Percentiles rank a stretch among this genome's conserved stretches.
Evolutionary conservation across 2,329 filamentous ascomycete species (phyloP).

Genomic region (Phaeosphaeriaceae sp.): DNA sequence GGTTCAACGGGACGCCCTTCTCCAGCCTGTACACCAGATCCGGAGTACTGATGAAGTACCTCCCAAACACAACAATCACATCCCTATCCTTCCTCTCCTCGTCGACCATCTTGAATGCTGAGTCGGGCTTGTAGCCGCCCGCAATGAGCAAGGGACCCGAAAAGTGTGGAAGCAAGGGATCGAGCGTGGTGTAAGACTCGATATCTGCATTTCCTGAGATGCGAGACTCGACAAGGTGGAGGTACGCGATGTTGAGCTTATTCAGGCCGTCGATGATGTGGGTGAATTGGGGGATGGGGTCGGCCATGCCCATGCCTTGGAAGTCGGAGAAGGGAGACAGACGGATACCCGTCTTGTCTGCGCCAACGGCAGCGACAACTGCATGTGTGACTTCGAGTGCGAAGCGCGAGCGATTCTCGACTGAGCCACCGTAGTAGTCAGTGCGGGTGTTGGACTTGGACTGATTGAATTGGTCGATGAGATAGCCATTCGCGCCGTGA

Average conservation of each 20-base stretch:
- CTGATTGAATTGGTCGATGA: constrained; percentile 72
- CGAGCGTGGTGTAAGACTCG: constrained; percentile 27
- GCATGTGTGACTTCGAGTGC: constrained; percentile 62
- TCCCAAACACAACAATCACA: constrained; percentile 57
- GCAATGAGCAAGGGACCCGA: constrained; percentile 49
- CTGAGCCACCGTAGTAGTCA: constrained; percentile 57
- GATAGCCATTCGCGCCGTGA: constrained; percentile 70
- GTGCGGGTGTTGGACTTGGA: constrained; percentile 63
- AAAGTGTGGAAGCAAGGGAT: constrained; percentile 35
- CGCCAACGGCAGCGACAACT: constrained; percentile 61
- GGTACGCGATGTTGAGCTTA: constrained; percentile 59
- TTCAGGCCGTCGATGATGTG: constrained; percentile 63
- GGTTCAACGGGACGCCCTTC: constrained; percentile 53
- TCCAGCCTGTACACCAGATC: constrained; percentile 57
- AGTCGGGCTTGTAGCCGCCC: constrained; percentile 52
- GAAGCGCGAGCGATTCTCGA: constrained; percentile 63
- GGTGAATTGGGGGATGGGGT: constrained; percentile 70
- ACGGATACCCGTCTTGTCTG: constrained; percentile 65
- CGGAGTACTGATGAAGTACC: constrained; percentile 59
- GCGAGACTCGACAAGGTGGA: constrained; percentile 64
- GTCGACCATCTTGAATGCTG: constrained; percentile 46
- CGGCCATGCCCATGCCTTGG: constrained; percentile 69
- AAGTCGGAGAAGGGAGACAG: constrained; percentile 68
- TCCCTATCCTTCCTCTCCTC: constrained; percentile 55
- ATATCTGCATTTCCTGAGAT: constrained; percentile 55